Evolutionary conservation across 768 basidiomycete genomes (phyloP).

Genomic region (Leccinum longicurvipes): DNA sequence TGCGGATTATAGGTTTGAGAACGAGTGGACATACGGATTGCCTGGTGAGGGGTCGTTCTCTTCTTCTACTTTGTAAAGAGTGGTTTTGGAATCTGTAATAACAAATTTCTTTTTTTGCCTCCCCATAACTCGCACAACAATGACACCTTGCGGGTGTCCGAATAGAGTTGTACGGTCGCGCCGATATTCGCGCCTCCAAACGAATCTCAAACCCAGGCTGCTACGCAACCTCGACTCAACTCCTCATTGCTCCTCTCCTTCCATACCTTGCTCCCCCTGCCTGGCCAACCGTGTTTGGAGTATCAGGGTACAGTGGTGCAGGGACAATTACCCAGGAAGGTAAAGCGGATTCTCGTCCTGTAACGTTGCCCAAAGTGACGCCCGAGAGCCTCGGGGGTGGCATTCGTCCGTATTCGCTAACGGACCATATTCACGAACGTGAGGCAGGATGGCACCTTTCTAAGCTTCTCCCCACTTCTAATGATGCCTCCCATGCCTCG

Average conservation of each 20-base stretch:
- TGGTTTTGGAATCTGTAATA: constrained; percentile 34
- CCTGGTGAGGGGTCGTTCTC: constrained; percentile 77
- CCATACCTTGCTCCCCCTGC: constrained; percentile 55
- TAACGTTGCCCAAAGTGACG: constrained; percentile 78
- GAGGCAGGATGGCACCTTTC: constrained; percentile 88
- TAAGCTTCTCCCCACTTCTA: constrained; percentile 39
- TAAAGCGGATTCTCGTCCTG: constrained; percentile 61
- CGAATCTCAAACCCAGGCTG: constrained; percentile 97
- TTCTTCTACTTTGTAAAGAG: constrained; percentile 27
- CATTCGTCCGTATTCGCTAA: constrained; percentile 82
- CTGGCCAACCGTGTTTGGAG: constrained; percentile 83
- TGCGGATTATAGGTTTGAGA: constrained; percentile 94
- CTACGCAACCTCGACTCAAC: constrained; percentile 90
- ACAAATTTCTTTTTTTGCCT: constrained; percentile 34
- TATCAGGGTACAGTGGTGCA: constrained; percentile 94
- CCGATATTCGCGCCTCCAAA: constrained; percentile 62
- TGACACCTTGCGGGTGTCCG: not conserved
- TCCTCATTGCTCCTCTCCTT: constrained; percentile 88
- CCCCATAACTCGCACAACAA: constrained; percentile 4
- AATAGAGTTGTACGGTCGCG: constrained; percentile 84
- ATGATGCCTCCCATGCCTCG: not conserved
- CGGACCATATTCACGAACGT: constrained; percentile 98
- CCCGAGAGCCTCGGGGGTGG: constrained; percentile 72
- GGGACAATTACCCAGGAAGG: constrained; percentile 74
- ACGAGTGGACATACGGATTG: constrained; percentile 95